Percentiles rank a stretch among this genome's conserved stretches.
Evolutionary conservation across 108 stramenopile species (phyloP).

Genomic region (Cyclotella cryptica): DNA sequence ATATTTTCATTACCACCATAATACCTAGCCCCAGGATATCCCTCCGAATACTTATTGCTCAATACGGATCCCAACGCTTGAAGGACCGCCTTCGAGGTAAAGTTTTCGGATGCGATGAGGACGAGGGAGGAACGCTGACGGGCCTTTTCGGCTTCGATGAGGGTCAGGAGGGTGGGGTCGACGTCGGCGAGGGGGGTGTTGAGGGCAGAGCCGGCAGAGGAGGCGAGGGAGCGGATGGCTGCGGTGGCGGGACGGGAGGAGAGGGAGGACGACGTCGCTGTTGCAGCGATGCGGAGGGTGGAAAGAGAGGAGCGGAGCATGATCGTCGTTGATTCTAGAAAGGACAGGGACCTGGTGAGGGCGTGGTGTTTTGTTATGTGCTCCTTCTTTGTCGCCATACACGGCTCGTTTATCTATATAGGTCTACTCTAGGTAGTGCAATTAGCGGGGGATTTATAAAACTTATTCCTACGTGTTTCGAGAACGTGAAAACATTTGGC

Average conservation of each 20-base stretch:
- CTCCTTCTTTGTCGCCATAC: no score
- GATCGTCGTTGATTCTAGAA: no score
- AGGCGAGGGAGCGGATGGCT: background rate
- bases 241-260: background rate
- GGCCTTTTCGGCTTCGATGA: constrained; percentile 96
- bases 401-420: no score
- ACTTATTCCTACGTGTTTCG: no score
- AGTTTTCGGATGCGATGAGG: constrained; percentile 96
- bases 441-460: no score
- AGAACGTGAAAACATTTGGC: no score
- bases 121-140: constrained; percentile 92
- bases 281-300: no score
- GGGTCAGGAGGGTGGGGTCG: constrained; percentile 91
- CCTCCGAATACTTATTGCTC: constrained; percentile 97
- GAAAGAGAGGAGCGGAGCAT: no score
- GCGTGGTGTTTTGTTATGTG: no score
- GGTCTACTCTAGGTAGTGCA: no score
- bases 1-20: constrained; percentile 98
- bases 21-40: constrained; percentile 95
- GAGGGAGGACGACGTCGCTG: background rate
- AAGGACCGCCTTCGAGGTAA: constrained; percentile 94
- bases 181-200: constrained; percentile 69
- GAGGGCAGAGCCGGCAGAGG: constrained; percentile 13
- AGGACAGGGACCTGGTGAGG: no score
- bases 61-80: constrained; percentile 98